These are phyloP conservation scores for Beauveria sp. DNA, from an alignment of 2,329 filamentous ascomycete genomes.

Conservation along the genomic window DNA sequence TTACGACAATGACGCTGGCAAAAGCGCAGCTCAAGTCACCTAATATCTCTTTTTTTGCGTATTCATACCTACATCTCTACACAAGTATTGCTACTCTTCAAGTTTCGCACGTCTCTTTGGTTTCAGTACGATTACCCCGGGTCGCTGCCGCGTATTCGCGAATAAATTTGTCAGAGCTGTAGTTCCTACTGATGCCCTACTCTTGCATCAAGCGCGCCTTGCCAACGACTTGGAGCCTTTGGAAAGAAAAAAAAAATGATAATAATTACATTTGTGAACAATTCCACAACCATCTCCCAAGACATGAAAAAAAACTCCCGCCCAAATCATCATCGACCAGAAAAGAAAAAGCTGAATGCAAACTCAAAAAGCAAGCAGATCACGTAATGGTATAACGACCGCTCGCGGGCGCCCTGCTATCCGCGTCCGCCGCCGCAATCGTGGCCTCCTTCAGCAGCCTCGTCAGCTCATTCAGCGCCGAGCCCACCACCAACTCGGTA, in stretches of 20 bases:
- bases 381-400: slow-evolving; percentile 83
- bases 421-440: slow-evolving; percentile 79
- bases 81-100: no score
- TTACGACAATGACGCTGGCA: not conserved
- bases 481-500: slow-evolving; percentile 84
- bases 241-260: not conserved
- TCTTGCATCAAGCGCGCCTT: no score
- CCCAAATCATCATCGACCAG: not conserved
- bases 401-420: slow-evolving; percentile 67
- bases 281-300: not conserved
- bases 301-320: not conserved
- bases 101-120: no score
- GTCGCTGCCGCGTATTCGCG: no score
- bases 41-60: no score
- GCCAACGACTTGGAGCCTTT: no score
- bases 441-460: slow-evolving; percentile 84
- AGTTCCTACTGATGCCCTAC: no score
- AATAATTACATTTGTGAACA: not conserved
- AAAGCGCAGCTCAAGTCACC: not conserved
- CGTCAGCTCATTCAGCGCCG: slow-evolving; percentile 85
- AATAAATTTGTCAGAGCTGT: no score
- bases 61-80: no score
- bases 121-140: no score
- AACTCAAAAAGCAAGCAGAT: slow-evolving; percentile 12
- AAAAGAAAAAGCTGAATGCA: not conserved